Evolutionary conservation across 257 asterid species (phyloP).

Genomic region (Linaria vulgaris): DNA sequence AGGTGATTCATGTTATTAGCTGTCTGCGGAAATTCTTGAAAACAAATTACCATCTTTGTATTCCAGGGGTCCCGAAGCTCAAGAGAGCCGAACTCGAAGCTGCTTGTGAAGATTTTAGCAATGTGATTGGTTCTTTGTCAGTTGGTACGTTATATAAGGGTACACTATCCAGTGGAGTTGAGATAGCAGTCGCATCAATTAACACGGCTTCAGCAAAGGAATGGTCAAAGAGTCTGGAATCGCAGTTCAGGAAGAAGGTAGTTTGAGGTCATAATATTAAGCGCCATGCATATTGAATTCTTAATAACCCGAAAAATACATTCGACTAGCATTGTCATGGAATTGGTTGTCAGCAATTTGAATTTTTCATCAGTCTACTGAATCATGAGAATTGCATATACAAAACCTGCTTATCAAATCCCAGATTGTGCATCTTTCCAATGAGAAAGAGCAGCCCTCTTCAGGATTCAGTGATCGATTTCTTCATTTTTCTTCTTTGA

Average conservation of each 20-base stretch:
- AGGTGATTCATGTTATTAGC: neutral
- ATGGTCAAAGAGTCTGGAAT: conserved; percentile 66
- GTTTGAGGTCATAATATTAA: no score
- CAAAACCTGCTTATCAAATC: no score
- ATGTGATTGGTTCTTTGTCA: conserved; percentile 67
- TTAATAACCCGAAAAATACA: no score
- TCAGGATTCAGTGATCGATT: neutral
- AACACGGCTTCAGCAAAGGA: conserved; percentile 53
- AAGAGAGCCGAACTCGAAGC: conserved; percentile 74
- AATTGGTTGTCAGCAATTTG: no score
- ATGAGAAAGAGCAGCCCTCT: no score
- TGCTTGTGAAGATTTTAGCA: conserved; percentile 94
- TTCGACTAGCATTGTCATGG: no score
- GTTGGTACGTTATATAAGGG: conserved; percentile 73
- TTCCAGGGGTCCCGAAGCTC: conserved; percentile 79
- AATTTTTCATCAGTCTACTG: no score
- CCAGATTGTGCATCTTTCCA: no score
- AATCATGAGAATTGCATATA: no score
- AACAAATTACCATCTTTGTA: neutral
- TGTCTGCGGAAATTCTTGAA: neutral
- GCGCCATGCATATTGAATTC: no score
- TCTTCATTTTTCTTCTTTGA: neutral
- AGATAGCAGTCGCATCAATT: conserved; percentile 74
- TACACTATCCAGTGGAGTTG: conserved; percentile 82
- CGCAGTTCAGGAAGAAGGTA: conserved; percentile 83